Base-by-base conservation (phyloP, 1,284 basidiomycete species). In the Apiotrichum gracile region DNA sequence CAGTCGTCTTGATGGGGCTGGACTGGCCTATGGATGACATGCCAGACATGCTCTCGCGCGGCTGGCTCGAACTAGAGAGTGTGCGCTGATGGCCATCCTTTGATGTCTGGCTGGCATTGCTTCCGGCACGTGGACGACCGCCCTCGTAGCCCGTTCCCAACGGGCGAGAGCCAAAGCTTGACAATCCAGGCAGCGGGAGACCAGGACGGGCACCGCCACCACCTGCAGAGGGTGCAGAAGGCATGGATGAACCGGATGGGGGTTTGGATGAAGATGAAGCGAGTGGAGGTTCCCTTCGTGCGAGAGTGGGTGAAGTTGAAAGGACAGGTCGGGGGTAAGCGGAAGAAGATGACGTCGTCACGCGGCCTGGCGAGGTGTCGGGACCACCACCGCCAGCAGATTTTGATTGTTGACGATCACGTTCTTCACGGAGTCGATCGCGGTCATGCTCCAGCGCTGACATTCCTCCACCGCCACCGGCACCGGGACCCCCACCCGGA, bases 81-180 rank as follows among this genome's bases (percentile, higher is more conserved):
- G 46, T 56, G 5, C 58, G 54, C 48, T 59, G 55, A 35, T 53
- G 58, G 26, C 49, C 33, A 25, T 59, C 53, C 31, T 59, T 51
- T 2, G 47, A 39, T 2, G 48, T 44, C 9, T 38, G 42, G 39
- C 58, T 55, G 14, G 54, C 54, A 10, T 44, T 51, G 37, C 45
- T 46, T 4, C 48, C 54, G 7, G 54, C 55, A 14, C 58, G 54
- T 5, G 47, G 37, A 19, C 54, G 54, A 8, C 51, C 49, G 4
- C 46, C 37, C 10, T 59, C 54, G 31, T 51, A 59, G 10, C 43
- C 41, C 16, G 54, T 37, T 9, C 47, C 57, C 19, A 59, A 49
- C 3, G 54, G 45, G 2, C 58, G 54, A 0, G 46, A 22, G 26
- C 44, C 40, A 16, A 59, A 40, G 24, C 46, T 51, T 14, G 58